phyloP scores from a whole-genome alignment of 1,284 basidiomycete genomes.

The Rhodotorula sp. region DNA sequence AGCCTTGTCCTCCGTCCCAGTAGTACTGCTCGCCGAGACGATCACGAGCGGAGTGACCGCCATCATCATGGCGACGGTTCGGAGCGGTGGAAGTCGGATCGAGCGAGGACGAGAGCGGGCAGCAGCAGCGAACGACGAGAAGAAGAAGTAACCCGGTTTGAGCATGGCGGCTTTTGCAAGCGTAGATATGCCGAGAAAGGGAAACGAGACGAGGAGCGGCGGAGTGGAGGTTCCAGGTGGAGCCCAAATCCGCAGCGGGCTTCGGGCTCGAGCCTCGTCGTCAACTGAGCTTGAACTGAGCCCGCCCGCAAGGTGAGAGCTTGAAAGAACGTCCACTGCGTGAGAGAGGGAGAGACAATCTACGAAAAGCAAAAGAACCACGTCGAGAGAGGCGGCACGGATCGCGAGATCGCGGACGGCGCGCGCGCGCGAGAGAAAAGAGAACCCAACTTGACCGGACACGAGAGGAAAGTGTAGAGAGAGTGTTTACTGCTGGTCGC shows the following conservation, averaged over 20 bases:
- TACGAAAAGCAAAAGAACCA: neutral
- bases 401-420: neutral
- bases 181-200: no score
- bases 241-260: neutral
- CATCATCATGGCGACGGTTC: neutral
- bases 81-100: neutral
- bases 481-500: slow-evolving; percentile 15
- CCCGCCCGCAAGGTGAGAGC: no score
- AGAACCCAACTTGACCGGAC: neutral
- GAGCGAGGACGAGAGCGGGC: neutral
- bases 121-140: neutral
- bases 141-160: neutral
- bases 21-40: neutral
- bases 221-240: no score
- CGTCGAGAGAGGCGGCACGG: neutral
- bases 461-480: no score
- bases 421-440: no score
- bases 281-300: neutral
- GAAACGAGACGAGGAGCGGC: no score
- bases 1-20: no score
- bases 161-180: neutral
- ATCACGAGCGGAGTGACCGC: neutral
- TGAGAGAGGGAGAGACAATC: neutral
- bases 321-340: no score
- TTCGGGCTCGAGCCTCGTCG: neutral